Conservation (phyloP, 2,329 filamentous ascomycete species). For the Penicillium verrucosum region DNA sequence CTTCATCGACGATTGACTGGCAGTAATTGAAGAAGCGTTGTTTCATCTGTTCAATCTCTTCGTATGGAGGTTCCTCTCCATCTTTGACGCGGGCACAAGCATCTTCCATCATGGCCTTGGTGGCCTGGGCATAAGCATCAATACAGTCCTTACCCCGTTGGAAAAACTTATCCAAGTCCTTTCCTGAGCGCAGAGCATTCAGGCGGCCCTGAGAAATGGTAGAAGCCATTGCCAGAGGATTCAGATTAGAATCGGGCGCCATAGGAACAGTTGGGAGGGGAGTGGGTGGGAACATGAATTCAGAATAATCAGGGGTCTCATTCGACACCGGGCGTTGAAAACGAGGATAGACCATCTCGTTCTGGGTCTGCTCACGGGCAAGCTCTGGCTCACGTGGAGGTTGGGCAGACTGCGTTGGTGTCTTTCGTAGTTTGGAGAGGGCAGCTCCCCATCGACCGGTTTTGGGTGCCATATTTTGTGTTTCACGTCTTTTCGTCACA, state of each 20-base stretch:
- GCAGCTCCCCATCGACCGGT: not conserved
- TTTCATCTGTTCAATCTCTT: slow-evolving; percentile 4
- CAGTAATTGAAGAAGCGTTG: slow-evolving; percentile 25
- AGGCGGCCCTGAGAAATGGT: not conserved
- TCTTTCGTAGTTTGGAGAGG: not conserved
- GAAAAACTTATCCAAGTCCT: not conserved
- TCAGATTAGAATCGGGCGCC: not conserved
- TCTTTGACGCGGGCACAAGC: not conserved
- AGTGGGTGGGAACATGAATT: not conserved
- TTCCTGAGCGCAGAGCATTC: not conserved
- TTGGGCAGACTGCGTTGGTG: not conserved
- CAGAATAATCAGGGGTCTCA: not conserved
- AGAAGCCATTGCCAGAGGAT: not conserved
- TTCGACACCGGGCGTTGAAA: not conserved
- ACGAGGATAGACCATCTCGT: not conserved
- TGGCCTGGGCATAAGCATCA: slow-evolving; percentile 3
- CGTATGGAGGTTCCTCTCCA: not conserved
- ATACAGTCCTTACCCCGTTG: not conserved
- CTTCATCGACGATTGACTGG: not conserved
- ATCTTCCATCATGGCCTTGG: slow-evolving; percentile 3
- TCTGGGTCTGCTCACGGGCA: not conserved
- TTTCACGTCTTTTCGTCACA: not conserved
- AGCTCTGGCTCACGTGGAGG: not conserved
- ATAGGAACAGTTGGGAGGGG: slow-evolving; percentile 16
- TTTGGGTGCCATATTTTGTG: not conserved